A percentile compares a stretch with the other conserved stretches of the same genome.
Conservation (phyloP, 305 asterid genomes). For the Fraxinus baroniana region DNA sequence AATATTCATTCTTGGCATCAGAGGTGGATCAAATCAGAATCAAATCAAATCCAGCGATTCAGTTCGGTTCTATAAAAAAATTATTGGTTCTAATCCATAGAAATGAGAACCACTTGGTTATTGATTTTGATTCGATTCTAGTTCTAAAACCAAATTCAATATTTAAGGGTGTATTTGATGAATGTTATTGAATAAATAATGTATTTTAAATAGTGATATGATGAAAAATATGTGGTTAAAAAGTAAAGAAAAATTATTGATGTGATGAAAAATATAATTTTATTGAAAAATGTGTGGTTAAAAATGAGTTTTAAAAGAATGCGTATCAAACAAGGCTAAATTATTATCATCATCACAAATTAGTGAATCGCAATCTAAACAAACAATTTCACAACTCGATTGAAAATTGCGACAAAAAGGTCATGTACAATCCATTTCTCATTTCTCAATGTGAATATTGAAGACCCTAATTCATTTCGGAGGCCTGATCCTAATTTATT, state of each 20-base stretch:
- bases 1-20: background rate
- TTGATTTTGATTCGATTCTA: too few species aligned
- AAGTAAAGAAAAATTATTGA: too few species aligned
- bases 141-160: background rate
- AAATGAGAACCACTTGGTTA: background rate
- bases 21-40: background rate
- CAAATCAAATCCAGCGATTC: background rate
- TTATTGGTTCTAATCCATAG: background rate
- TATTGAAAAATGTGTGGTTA: too few species aligned
- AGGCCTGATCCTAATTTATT: background rate
- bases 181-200: too few species aligned
- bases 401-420: background rate
- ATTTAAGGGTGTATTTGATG: too few species aligned
- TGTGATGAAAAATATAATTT: too few species aligned
- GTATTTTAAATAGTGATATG: too few species aligned
- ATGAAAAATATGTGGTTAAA: too few species aligned
- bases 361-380: background rate
- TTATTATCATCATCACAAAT: too few species aligned
- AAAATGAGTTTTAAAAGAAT: too few species aligned
- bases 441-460: background rate
- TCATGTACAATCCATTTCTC: background rate
- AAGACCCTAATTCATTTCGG: background rate
- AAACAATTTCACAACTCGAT: background rate
- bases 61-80: background rate
- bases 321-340: too few species aligned